phyloP scores from a whole-genome alignment of 2,329 filamentous ascomycete species.

The Cladosporium sp. region DNA sequence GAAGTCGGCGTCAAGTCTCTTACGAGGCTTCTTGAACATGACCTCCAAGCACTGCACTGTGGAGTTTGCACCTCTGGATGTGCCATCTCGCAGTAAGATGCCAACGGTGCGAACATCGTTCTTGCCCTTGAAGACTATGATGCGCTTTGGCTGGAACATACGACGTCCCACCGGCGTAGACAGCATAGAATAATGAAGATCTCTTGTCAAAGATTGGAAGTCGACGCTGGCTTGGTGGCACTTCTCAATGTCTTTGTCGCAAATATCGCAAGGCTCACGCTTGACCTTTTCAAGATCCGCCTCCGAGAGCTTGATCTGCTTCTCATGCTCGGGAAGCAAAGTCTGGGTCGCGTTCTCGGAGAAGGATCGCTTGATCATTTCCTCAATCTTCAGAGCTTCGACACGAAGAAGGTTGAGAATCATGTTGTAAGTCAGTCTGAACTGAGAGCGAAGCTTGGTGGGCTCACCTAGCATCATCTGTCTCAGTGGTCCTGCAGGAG shows the following conservation, averaged over 20 bases:
- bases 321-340: slow-evolving; percentile 90
- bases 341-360: slow-evolving; percentile 97
- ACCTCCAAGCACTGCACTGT: slow-evolving; percentile 79
- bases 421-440: slow-evolving; percentile 98
- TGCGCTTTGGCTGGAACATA: slow-evolving; percentile 71
- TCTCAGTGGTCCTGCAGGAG: slow-evolving; percentile 76
- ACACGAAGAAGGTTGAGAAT: slow-evolving; percentile 93
- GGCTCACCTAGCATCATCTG: slow-evolving; percentile 97
- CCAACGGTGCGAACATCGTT: slow-evolving; percentile 81
- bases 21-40: slow-evolving; percentile 59
- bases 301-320: slow-evolving; percentile 87
- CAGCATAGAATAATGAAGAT: slow-evolving; percentile 75
- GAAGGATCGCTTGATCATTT: slow-evolving; percentile 99
- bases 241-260: slow-evolving; percentile 74
- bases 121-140: slow-evolving; percentile 77
- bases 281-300: slow-evolving; percentile 89
- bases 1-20: slow-evolving; percentile 77
- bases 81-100: slow-evolving; percentile 74
- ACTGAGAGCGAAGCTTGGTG: slow-evolving; percentile 92
- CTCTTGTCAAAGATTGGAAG: slow-evolving; percentile 74
- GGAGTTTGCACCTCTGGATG: slow-evolving; percentile 65
- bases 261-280: slow-evolving; percentile 77
- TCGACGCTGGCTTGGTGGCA: slow-evolving; percentile 82
- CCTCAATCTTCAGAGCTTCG: slow-evolving; percentile 95
- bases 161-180: slow-evolving; percentile 79